Evolutionary conservation across 2,329 filamentous ascomycete genomes (phyloP), one percentile per base, ranked within the genome.

Genomic region (Magnaporthiopsis poae): DNA sequence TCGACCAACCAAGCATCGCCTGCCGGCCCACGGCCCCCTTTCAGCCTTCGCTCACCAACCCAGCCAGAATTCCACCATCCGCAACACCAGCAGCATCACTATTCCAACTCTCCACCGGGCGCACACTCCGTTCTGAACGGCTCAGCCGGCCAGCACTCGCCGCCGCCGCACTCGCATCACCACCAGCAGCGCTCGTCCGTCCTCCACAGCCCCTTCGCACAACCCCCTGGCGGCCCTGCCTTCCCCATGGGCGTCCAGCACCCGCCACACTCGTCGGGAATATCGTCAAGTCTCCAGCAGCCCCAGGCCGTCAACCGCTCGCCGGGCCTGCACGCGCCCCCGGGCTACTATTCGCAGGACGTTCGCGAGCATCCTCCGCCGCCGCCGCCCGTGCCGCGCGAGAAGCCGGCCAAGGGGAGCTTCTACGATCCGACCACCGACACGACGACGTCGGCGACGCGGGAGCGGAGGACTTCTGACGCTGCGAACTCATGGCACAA

Each of bases 351-450:
- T 56, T 62, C 31, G 31, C 60, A 52, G 39, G 66, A 46, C 65
- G 25, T 61, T 52, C 67, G 63, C 62, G 64, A 60, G 63, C 31
- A 56, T n/a, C 39, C 63, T 65, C 39, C 33, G n/a, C 46, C 65
- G 15, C 65, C 60, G 63, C 59, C 64, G n/a, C 60, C 67, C 8
- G 31, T 67, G 29, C 64, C 65, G 29, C 68, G 67, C 62, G 70
- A 70, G 12, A 68, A 66, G 65, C 64, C 63, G 63, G 66, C 65
- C 65, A 69, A 66, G 66, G 76, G 81, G 71, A 79, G 80, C 73
- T 83, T 82, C 75, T 85, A 85, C 76, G 82, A 85, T 71, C 82
- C 82, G 21, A 80, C 80, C 61, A 82, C 80, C 61, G 82, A 85
- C 75, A 79, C 78, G 68, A 80, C 78, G 65, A 80, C 78, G 69